phyloP scores from a whole-genome alignment of 495 filamentous ascomycete species.

The Sabuloglossum arenarium region DNA sequence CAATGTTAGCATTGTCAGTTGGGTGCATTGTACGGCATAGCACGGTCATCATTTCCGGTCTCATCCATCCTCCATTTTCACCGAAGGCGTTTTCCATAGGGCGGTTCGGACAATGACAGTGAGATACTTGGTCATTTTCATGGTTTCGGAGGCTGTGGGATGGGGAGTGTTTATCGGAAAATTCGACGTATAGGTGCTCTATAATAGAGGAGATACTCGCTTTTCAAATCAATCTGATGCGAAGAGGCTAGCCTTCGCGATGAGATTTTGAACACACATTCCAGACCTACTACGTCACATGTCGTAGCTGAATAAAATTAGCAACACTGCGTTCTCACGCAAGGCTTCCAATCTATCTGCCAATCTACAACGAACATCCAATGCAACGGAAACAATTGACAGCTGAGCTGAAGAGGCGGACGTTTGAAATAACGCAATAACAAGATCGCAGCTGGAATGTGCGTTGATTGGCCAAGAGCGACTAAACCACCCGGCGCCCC shows the following conservation, averaged over 20 bases:
- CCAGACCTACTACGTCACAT: neutral
- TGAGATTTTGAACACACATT: neutral
- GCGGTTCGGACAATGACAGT: neutral
- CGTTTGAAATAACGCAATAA: too few species aligned
- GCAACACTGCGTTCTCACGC: too few species aligned
- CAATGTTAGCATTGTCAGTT: neutral
- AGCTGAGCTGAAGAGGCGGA: too few species aligned
- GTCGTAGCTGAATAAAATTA: neutral
- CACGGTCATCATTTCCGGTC: neutral
- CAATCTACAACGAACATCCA: too few species aligned
- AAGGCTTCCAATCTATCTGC: too few species aligned
- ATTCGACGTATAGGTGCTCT: neutral
- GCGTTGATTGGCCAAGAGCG: neutral
- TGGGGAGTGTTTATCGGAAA: neutral
- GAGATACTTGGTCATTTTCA: neutral
- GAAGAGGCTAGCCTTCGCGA: neutral
- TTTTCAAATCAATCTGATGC: neutral
- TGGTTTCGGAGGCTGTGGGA: too few species aligned
- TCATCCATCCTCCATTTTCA: neutral
- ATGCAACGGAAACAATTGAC: too few species aligned
- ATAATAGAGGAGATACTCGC: neutral
- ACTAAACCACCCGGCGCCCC: neutral
- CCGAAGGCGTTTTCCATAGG: neutral
- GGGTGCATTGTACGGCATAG: neutral
- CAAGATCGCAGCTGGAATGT: too few species aligned